Evolutionary conservation across 495 filamentous ascomycete species (phyloP), one percentile per base, ranked within the genome.

Genomic region (Podospora comata): DNA sequence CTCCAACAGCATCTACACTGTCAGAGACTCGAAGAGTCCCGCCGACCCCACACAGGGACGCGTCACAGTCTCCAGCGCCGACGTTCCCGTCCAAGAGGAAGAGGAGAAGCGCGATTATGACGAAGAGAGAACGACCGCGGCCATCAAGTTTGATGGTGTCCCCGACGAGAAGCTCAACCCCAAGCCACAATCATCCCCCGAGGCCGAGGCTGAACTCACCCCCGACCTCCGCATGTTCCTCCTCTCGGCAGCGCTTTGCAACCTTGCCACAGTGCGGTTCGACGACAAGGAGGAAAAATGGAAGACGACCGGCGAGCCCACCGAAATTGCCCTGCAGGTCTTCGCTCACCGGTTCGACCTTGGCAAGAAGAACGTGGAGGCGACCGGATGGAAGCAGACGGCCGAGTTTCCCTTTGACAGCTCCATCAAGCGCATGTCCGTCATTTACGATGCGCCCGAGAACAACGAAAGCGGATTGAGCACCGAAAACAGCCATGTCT

Each of bases 361-460:
- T 64, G 88, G 87, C 60, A 87, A 85, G 68, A 84, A 81, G 67
- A 70, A 83, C 2, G 75, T 88, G 15, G 79, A 83, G 55, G 73
- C 77, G 2, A 72, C 81, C 3, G 87, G 86, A 16, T 89, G 91
- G 83, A 81, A 85, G 62, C 87, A 92, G 69, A 75, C 88, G 18
- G 85, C 85, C 48, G 92, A 95, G 76, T 94, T 91, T 71, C 89
- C 90, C 5, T 95, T 95, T 66, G 91, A 95, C 74, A 91, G 88
- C 65, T 83, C 82, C 59, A 90, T 95, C 80, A 95, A 94, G 80
- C 86, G 89, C 64, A 95, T 95, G 92, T 89, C 90, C 27, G 90
- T 92, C 64, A 80, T 93, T 53, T 95, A 92, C 74, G 72, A 84
- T 55, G 69, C 60, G 19, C 76, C 77, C 28, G 65, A 58, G 23